phyloP scores from a whole-genome alignment of 2,329 filamentous ascomycete species.

The Arthroderma uncinatum region DNA sequence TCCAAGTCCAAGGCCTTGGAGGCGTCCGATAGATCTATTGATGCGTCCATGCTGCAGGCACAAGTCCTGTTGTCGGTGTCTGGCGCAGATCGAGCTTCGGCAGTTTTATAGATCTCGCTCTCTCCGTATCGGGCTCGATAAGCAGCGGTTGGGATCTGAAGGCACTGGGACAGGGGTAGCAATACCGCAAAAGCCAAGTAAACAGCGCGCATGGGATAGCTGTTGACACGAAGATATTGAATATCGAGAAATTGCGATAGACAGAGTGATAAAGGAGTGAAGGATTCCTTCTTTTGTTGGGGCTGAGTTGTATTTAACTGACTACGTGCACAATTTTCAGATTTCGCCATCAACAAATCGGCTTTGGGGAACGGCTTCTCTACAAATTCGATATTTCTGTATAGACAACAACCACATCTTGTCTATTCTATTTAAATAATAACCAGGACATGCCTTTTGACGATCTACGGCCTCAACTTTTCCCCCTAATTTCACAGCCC shows the following conservation, averaged over 20 bases:
- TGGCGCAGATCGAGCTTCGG: background rate
- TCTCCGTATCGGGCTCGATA: background rate
- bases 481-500: too few relatives aligned
- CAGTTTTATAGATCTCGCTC: background rate
- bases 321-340: background rate
- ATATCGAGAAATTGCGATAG: too few relatives aligned
- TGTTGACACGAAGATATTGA: background rate
- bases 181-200: background rate
- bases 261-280: background rate
- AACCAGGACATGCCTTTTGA: too few relatives aligned
- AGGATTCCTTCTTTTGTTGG: background rate
- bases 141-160: background rate
- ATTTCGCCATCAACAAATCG: background rate
- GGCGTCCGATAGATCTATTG: constrained; percentile 77
- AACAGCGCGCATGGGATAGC: background rate
- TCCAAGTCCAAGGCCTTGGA: constrained; percentile 76
- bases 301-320: background rate
- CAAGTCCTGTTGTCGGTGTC: background rate
- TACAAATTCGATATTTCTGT: too few relatives aligned
- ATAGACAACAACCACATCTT: too few relatives aligned
- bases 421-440: too few relatives aligned
- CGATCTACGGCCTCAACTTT: too few relatives aligned
- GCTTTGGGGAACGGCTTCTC: background rate
- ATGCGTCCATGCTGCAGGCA: constrained; percentile 61
- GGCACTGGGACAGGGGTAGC: constrained; percentile 1